Evolutionary conservation across 345 rosid genomes (phyloP), one percentile per base, ranked within the genome.

Genomic region (Salix caprea): DNA sequence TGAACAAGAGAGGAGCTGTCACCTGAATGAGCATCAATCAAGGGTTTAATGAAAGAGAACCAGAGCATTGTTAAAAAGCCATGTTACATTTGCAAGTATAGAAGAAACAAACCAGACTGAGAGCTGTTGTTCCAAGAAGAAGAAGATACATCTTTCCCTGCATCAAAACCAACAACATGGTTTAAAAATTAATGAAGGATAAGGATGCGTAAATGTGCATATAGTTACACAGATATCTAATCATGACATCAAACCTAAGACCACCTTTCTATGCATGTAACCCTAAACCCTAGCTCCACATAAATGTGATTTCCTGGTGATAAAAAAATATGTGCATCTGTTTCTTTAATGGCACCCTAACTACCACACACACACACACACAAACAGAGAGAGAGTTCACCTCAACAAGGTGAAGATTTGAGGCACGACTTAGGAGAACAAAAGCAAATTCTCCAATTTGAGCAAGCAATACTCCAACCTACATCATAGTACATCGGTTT

Each of bases 81-180:
- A 65, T 70, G 7, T 65, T 54, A 34, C 67, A 68, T 58, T 48
- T 65, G 1, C 10, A 62, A 24, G 73, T 48, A 74, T 72, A 28
- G 39, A 73, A 75, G 64, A 76, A 72, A 77, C 87, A 74, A 80
- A 96, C 99, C 79, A 96, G 89, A 86, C 99, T 96, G 68, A 93
- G 86, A 76, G 99, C 99, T 72, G 98, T 96, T 68, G 98, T 96
- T 77, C 99, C 98, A 73, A 96, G 90, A 73, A 96, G 98, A 82
- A 96, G 98, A 72, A 96, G 96, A 82, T 96, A 96, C 97, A 96
- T 94, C 89, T 96, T 96, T 80, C 97, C 97, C 99, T 96, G 82
- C 82, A 87, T 64, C 16, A 72, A 65, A 23, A n/a, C 77, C 77
- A 73, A 3, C 39, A 68, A 68, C 39, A 19, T 16, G 24, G 30